phyloP scores from a whole-genome alignment of 129 eudicot genomes.

The Tagetes erecta region DNA sequence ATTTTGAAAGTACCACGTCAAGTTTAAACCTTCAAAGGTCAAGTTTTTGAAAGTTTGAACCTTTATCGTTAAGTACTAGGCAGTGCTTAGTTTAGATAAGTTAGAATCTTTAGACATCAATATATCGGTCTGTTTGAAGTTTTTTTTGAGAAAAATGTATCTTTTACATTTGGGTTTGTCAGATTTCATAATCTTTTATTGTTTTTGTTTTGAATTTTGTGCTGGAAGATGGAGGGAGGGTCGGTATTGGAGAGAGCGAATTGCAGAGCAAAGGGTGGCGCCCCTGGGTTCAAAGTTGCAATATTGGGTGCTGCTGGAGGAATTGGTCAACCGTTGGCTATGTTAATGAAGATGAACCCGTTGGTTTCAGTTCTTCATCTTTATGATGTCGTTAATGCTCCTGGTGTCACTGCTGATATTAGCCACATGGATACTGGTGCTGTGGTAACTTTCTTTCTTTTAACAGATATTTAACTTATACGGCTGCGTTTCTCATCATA shows the following conservation, averaged over 20 bases:
- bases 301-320: slow-evolving; percentile 98
- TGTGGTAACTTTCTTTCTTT: slow-evolving; percentile 52
- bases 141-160: background rate
- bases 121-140: background rate
- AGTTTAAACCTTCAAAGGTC: background rate
- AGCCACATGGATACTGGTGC: slow-evolving; percentile 98
- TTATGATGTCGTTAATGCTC: slow-evolving; percentile 89
- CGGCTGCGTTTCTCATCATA: background rate
- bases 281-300: slow-evolving; percentile 92
- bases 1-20: background rate
- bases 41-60: background rate
- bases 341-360: slow-evolving; percentile 95
- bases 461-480: background rate
- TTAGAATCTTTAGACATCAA: background rate
- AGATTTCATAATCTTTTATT: slow-evolving; percentile 2
- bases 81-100: slow-evolving; percentile 7
- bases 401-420: slow-evolving; percentile 96
- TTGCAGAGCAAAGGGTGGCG: slow-evolving; percentile 92
- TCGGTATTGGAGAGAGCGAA: slow-evolving; percentile 50
- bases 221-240: slow-evolving; percentile 44
- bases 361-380: slow-evolving; percentile 89
- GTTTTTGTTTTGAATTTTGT: slow-evolving; percentile 15
- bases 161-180: slow-evolving; percentile 7
- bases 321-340: slow-evolving; percentile 84
- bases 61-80: background rate